A percentile compares a stretch with the other conserved stretches of the same genome.
phyloP scores from a whole-genome alignment of 148 eudicot genomes.

The Silene latifolia region DNA sequence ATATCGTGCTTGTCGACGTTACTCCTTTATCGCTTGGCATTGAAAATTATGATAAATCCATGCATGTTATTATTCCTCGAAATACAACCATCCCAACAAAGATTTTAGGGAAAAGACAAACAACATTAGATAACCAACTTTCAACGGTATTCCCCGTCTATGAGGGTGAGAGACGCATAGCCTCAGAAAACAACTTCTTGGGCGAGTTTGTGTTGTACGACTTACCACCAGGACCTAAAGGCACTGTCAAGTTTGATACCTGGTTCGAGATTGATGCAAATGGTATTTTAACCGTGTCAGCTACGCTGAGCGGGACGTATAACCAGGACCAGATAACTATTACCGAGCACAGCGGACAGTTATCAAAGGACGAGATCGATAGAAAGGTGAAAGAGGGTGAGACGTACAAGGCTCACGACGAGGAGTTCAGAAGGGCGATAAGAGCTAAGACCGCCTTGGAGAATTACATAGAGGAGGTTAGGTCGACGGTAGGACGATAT shows the following conservation, averaged over 20 bases:
- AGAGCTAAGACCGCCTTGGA: background rate
- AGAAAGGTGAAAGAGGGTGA: conserved; percentile 21
- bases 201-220: background rate
- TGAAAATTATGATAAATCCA: background rate
- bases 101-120: background rate
- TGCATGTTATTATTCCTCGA: background rate
- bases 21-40: background rate
- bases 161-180: background rate
- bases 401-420: background rate
- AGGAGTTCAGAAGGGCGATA: background rate
- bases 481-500: background rate
- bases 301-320: background rate
- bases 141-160: background rate
- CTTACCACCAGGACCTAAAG: conserved; percentile 21
- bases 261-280: conserved; percentile 17
- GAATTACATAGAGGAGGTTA: background rate
- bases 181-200: conserved; percentile 18
- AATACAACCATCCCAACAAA: background rate
- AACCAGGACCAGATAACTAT: conserved; percentile 18
- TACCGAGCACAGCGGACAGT: background rate
- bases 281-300: conserved; percentile 23
- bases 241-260: background rate
- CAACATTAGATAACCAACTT: background rate
- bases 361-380: conserved; percentile 14
- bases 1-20: background rate